Conservation (phyloP, 352 stramenopile genomes). For the Discostella stelligera region DNA sequence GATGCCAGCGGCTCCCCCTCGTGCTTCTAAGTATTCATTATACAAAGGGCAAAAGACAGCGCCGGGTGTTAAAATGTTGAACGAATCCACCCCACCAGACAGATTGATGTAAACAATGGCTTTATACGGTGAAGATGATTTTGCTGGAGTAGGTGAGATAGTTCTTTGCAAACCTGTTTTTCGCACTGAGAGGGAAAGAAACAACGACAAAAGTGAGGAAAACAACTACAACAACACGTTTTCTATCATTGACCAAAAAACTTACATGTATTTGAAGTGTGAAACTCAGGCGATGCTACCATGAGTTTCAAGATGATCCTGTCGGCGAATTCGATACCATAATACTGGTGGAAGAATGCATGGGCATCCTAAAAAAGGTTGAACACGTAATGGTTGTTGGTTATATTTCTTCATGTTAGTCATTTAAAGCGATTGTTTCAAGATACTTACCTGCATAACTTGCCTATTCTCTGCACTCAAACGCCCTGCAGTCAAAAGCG, state of each 20-base stretch:
- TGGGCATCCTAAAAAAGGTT: conserved; percentile 27
- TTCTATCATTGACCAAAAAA: conserved; percentile 16
- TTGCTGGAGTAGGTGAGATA: conserved; percentile 18
- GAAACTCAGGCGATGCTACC: conserved; percentile 63
- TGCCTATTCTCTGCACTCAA: conserved; percentile 57
- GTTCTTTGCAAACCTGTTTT: conserved; percentile 40
- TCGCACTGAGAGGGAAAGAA: conserved; percentile 6
- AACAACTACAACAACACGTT: background rate
- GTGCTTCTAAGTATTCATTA: conserved; percentile 44
- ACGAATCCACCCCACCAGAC: conserved; percentile 61
- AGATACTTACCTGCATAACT: conserved; percentile 41
- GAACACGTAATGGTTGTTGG: background rate
- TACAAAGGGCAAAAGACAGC: conserved; percentile 40
- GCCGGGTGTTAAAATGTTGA: conserved; percentile 66
- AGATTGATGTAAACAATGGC: conserved; percentile 68
- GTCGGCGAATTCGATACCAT: conserved; percentile 42
- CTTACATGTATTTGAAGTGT: conserved; percentile 52
- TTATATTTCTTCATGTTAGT: background rate
- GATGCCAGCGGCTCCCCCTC: conserved; percentile 30
- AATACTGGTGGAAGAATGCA: conserved; percentile 27
- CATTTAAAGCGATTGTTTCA: background rate
- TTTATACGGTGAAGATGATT: conserved; percentile 59
- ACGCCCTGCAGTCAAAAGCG: conserved; percentile 44
- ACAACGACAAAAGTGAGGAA: background rate
- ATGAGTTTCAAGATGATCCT: conserved; percentile 58